phyloP scores from a whole-genome alignment of 805 yeast species.

The Brettanomyces nanus region DNA sequence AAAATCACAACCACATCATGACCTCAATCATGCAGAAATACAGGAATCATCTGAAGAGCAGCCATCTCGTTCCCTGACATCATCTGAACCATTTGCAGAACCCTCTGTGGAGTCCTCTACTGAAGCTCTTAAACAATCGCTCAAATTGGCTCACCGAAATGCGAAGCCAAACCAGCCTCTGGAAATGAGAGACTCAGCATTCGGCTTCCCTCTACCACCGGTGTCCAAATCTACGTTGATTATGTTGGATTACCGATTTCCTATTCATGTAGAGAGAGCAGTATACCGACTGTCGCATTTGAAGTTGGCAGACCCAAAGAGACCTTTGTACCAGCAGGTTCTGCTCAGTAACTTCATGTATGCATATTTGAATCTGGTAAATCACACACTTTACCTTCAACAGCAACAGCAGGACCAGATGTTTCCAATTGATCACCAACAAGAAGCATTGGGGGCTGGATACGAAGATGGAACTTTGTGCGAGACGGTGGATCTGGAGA shows the following conservation, averaged over 20 bases:
- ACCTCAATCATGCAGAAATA: background rate
- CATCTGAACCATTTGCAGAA: too few species aligned
- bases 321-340: constrained; percentile 89
- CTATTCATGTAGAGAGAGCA: constrained; percentile 93
- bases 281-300: constrained; percentile 87
- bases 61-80: too few species aligned
- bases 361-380: constrained; percentile 88
- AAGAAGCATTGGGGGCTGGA: background rate
- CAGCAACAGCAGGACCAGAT: constrained; percentile 36
- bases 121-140: constrained; percentile 18
- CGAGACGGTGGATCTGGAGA: background rate
- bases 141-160: constrained; percentile 23
- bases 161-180: constrained; percentile 48
- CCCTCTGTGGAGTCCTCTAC: too few species aligned
- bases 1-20: constrained; percentile 5
- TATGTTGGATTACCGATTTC: constrained; percentile 81
- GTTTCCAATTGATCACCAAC: constrained; percentile 2
- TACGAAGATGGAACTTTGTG: background rate
- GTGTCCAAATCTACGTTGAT: constrained; percentile 67
- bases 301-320: constrained; percentile 87
- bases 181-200: constrained; percentile 67
- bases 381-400: constrained; percentile 77
- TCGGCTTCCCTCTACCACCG: constrained; percentile 83
- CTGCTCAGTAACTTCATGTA: constrained; percentile 94
- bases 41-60: background rate